Percentiles rank a stretch among this genome's conserved stretches.
phyloP scores from a whole-genome alignment of 306 rosid species.

The Prunus fruticosa region DNA sequence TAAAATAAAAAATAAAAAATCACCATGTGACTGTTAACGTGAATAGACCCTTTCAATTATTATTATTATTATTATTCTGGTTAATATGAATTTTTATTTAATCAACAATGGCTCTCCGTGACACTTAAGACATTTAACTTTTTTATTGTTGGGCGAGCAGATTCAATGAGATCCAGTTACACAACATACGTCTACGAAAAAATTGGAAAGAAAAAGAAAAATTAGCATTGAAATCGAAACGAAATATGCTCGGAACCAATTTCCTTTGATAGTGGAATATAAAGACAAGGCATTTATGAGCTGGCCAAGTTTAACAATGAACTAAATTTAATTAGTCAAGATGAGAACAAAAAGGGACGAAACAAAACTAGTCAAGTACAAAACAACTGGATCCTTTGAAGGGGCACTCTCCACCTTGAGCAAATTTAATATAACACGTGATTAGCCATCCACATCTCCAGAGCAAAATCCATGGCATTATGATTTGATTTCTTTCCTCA shows the following conservation, averaged over 20 bases:
- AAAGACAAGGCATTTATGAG: conserved; percentile 29
- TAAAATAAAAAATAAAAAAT: too few species aligned
- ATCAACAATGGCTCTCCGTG: too few species aligned
- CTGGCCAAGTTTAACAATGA: conserved; percentile 44
- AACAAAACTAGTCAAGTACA: conserved; percentile 51
- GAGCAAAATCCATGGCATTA: conserved; percentile 72
- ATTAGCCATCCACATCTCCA: conserved; percentile 33
- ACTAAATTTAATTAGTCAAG: conserved; percentile 40
- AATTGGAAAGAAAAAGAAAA: not conserved
- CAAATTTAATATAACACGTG: conserved; percentile 34
- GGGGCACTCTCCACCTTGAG: conserved; percentile 46
- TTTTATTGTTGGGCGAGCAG: too few species aligned
- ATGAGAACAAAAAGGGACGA: not conserved
- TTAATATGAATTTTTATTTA: too few species aligned
- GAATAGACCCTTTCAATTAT: too few species aligned
- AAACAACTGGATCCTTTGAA: conserved; percentile 57
- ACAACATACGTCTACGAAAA: too few species aligned
- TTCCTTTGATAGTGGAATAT: conserved; percentile 5
- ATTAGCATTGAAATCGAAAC: not conserved
- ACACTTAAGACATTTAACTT: too few species aligned
- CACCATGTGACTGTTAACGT: too few species aligned
- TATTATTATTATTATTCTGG: too few species aligned
- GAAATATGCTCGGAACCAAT: not conserved
- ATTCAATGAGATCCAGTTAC: too few species aligned
- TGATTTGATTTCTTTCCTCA: conserved; percentile 58